Percentiles rank a stretch among this genome's conserved stretches.
phyloP scores from a whole-genome alignment of 345 rosid genomes.

The Citrus cavaleriei region DNA sequence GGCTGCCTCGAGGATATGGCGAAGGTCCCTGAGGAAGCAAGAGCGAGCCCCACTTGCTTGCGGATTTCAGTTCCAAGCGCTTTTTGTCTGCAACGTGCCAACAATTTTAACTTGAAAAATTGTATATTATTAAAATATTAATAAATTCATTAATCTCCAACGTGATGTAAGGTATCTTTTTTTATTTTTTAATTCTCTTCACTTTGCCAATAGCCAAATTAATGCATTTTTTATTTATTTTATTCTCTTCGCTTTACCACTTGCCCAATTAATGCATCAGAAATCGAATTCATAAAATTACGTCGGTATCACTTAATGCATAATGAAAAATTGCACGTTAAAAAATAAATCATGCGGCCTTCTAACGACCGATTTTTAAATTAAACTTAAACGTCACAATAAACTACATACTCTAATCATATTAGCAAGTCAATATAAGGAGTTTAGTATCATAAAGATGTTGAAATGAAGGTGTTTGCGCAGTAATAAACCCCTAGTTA shows the following conservation, averaged over 20 bases:
- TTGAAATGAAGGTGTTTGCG: no score
- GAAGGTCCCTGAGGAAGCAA: background rate
- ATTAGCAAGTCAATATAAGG: background rate
- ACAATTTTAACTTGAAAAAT: no score
- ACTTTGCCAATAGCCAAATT: no score
- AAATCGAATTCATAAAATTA: background rate
- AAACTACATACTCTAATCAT: background rate
- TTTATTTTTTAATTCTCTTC: no score
- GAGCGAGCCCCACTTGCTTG: background rate
- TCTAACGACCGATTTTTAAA: background rate
- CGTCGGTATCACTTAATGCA: background rate
- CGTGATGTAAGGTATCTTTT: no score
- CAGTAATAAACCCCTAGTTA: no score
- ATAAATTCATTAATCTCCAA: no score
- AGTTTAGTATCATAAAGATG: background rate
- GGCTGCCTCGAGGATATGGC: background rate
- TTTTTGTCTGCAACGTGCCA: background rate
- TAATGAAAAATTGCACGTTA: background rate
- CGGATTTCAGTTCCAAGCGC: background rate
- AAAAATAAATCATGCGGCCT: background rate
- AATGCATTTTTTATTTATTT: background rate
- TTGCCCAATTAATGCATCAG: background rate
- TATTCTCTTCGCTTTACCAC: no score
- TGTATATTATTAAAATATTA: no score
- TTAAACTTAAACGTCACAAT: background rate